phyloP scores from a whole-genome alignment of 164 flowering plant species.

The Brasenia schreberi region DNA sequence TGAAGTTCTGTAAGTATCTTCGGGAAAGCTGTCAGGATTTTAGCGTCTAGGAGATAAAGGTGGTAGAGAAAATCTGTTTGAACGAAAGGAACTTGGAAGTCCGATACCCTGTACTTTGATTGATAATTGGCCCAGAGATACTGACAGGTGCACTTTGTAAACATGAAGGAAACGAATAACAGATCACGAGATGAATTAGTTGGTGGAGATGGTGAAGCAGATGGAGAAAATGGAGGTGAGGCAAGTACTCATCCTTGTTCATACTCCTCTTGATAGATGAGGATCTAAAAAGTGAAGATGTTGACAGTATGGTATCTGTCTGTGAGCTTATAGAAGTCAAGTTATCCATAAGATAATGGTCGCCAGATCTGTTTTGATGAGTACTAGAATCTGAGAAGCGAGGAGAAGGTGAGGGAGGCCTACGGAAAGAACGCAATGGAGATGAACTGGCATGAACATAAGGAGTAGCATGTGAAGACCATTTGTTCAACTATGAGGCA shows the following conservation, averaged over 20 bases:
- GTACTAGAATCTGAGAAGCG: slow-evolving; percentile 37
- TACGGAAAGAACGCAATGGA: slow-evolving; percentile 40
- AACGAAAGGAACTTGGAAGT: slow-evolving; percentile 60
- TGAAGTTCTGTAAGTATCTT: background rate
- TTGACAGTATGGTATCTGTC: background rate
- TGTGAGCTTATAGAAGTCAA: too few relatives aligned
- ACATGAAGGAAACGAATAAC: slow-evolving; percentile 21
- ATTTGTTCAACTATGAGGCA: slow-evolving; percentile 76
- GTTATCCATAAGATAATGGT: background rate
- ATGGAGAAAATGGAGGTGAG: slow-evolving; percentile 74
- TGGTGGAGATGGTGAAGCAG: slow-evolving; percentile 70
- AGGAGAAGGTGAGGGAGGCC: slow-evolving; percentile 11
- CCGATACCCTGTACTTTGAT: slow-evolving; percentile 33
- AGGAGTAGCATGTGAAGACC: slow-evolving; percentile 45
- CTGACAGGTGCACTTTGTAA: slow-evolving; percentile 71
- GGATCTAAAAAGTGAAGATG: slow-evolving; percentile 17
- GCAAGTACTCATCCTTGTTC: slow-evolving; percentile 52
- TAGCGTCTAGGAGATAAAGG: slow-evolving; percentile 66
- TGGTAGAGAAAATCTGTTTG: slow-evolving; percentile 63
- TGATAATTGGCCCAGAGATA: slow-evolving; percentile 48
- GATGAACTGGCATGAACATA: slow-evolving; percentile 18
- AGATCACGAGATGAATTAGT: slow-evolving; percentile 26
- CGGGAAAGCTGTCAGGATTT: slow-evolving; percentile 22
- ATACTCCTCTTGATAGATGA: slow-evolving; percentile 24
- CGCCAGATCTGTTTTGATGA: slow-evolving; percentile 9